Percentiles rank a stretch among this genome's conserved stretches.
Conservation (phyloP, 331 rosid genomes). For the Rhamnella rubrinervis region DNA sequence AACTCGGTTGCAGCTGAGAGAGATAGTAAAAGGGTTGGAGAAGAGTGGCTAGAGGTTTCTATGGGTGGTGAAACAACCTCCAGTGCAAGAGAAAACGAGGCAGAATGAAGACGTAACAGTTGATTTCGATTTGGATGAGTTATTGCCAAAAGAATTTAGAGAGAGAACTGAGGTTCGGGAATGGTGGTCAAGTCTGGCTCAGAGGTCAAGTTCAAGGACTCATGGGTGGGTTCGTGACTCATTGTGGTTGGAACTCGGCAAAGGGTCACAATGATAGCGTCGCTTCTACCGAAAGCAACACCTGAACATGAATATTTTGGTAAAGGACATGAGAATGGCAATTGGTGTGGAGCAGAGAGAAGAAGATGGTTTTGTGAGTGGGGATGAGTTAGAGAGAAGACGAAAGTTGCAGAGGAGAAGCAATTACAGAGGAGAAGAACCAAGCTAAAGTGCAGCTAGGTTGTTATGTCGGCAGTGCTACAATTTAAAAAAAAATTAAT, state of each 20-base stretch:
- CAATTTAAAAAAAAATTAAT: no score
- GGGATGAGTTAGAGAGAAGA: slow-evolving; percentile 18
- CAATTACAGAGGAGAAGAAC: no score
- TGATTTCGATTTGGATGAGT: slow-evolving; percentile 11
- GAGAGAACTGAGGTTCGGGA: slow-evolving; percentile 20
- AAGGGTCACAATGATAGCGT: slow-evolving; percentile 28
- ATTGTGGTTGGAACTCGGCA: slow-evolving; percentile 29
- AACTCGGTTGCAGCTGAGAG: slow-evolving; percentile 34
- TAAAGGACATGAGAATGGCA: slow-evolving; percentile 18
- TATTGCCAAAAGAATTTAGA: slow-evolving; percentile 22
- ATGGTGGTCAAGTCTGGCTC: slow-evolving; percentile 26
- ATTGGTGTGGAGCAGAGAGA: slow-evolving; percentile 23
- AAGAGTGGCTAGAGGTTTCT: slow-evolving; percentile 52
- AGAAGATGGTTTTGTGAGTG: slow-evolving; percentile 22
- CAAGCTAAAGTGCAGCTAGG: no score
- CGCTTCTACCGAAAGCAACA: slow-evolving; percentile 37
- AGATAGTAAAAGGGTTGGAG: slow-evolving; percentile 52
- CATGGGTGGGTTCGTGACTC: slow-evolving; percentile 35
- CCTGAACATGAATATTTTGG: slow-evolving; percentile 17
- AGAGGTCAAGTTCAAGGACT: slow-evolving; percentile 21
- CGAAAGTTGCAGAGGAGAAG: no score
- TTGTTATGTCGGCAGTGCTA: no score
- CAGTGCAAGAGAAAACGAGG: slow-evolving; percentile 13
- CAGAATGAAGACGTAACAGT: background rate
- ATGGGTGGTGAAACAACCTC: slow-evolving; percentile 57